phyloP scores from a whole-genome alignment of 148 eudicot species.

The Camellia sinensis region DNA sequence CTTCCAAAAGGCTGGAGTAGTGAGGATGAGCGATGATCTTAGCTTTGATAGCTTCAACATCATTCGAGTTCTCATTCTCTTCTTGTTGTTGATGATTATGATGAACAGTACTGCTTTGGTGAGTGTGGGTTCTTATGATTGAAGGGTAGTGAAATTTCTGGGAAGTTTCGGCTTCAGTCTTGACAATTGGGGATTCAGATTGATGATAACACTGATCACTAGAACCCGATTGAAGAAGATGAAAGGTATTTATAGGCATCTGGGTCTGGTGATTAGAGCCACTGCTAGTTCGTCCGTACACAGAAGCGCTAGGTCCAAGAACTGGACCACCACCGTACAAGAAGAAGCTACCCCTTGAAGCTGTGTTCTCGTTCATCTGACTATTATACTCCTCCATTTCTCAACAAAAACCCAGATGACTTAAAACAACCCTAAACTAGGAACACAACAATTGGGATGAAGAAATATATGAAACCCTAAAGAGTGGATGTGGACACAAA shows the following conservation, averaged over 20 bases:
- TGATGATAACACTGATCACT: constrained; percentile 3
- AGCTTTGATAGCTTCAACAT: constrained; percentile 71
- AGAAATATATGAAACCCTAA: constrained; percentile 4
- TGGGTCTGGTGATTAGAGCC: background rate
- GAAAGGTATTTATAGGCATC: constrained; percentile 15
- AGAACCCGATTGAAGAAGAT: constrained; percentile 21
- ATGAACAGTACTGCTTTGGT: constrained; percentile 8
- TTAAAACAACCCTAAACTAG: background rate
- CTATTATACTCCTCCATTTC: constrained; percentile 42
- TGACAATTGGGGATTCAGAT: constrained; percentile 24
- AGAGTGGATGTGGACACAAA: background rate
- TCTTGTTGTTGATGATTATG: background rate
- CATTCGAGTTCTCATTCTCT: constrained; percentile 19
- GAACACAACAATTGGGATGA: background rate
- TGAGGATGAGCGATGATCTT: constrained; percentile 92
- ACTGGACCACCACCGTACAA: constrained; percentile 30
- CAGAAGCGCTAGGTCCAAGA: constrained; percentile 24
- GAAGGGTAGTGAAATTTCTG: constrained; percentile 28
- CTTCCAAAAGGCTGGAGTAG: constrained; percentile 80
- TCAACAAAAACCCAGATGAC: background rate
- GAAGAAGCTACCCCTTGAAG: constrained; percentile 31
- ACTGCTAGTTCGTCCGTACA: constrained; percentile 26
- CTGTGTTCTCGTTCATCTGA: constrained; percentile 30
- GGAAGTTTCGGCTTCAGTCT: constrained; percentile 40
- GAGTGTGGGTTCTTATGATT: constrained; percentile 23